Base-by-base conservation (phyloP, 2,329 filamentous ascomycete species). In the Pestalotiopsis sp. region DNA sequence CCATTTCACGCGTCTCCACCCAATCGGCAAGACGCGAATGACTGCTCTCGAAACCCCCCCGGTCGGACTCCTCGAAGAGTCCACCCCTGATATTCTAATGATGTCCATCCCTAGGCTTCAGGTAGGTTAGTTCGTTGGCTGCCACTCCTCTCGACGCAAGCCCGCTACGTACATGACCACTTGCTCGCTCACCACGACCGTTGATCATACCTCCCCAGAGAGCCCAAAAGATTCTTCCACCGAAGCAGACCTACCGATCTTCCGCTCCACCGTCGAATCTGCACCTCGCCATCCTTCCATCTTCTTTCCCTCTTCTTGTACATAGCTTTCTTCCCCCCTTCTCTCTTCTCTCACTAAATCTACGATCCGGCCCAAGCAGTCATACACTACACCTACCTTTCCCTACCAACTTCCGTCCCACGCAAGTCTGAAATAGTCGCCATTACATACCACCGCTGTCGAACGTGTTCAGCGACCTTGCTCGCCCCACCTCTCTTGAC, bases 1-100 rank as follows among this genome's bases (percentile, higher is more conserved):
- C 68, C 67, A 69, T 73, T 69, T 71, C 65, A 73, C 73, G 72
- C 73, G 73, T 75, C 72, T 71, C 72, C 71, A 73, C 72, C 56
- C 56, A 67, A 57, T 69, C 71, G 69, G 71, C 64, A 38, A 31
- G 70, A 71, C 72, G 72, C 72, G 72, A 73, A 72, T 58, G 64
- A 64, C 64, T 38, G 52, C 64, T 27, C 14, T 64, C 27, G 52
- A 68, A 63, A 39, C 65, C 66, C 58, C 65, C 60, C 52, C 52
- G 36, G 58, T 62, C 31, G 56, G 14, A 11, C 38, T 23, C 57
- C 65, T 38, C 45, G 65, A 64, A 49, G 68, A 69, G 36, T 7
- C 25, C 25, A 41, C 68, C 68, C 68, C 68, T 69, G 67, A 63
- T 58, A 66, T 49, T 36, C 58, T 36, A 64, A 63, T 39, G 52